Evolutionary conservation across 768 basidiomycete species (phyloP).

Genomic region (Pleurotus eryngii): DNA sequence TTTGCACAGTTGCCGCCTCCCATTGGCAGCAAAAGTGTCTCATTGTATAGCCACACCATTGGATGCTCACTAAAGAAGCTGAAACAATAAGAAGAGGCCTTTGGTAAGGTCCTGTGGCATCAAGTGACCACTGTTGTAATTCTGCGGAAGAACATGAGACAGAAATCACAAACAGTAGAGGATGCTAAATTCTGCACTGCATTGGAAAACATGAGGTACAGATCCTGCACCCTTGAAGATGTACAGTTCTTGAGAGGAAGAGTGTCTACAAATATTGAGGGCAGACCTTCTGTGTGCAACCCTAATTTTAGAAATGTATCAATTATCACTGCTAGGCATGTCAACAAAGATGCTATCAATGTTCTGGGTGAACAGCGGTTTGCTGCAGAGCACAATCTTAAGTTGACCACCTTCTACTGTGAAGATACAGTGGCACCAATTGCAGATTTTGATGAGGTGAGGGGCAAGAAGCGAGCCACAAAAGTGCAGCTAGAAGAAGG

Average conservation of each 20-base stretch:
- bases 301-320: slow-evolving; percentile 24
- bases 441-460: neutral
- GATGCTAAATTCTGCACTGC: slow-evolving; percentile 24
- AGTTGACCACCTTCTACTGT: slow-evolving; percentile 26
- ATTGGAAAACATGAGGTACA: slow-evolving; percentile 27
- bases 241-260: slow-evolving; percentile 14
- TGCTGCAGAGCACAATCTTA: slow-evolving; percentile 24
- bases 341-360: slow-evolving; percentile 29
- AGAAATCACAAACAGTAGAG: slow-evolving; percentile 16
- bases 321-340: slow-evolving; percentile 28
- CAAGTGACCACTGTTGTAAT: slow-evolving; percentile 30
- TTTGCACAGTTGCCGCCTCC: slow-evolving; percentile 30
- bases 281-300: slow-evolving; percentile 1
- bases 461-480: no score
- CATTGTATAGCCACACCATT: slow-evolving; percentile 19
- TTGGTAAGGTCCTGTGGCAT: slow-evolving; percentile 28
- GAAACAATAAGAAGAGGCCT: slow-evolving; percentile 15
- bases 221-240: slow-evolving; percentile 20
- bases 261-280: slow-evolving; percentile 5
- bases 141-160: slow-evolving; percentile 25
- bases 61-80: neutral
- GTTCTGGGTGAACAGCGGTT: slow-evolving; percentile 20
- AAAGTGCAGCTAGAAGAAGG: no score
- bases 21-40: slow-evolving; percentile 1
- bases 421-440: slow-evolving; percentile 13